Base-by-base conservation (phyloP, 2,329 filamentous ascomycete species). In the Cytospora piceicola region DNA sequence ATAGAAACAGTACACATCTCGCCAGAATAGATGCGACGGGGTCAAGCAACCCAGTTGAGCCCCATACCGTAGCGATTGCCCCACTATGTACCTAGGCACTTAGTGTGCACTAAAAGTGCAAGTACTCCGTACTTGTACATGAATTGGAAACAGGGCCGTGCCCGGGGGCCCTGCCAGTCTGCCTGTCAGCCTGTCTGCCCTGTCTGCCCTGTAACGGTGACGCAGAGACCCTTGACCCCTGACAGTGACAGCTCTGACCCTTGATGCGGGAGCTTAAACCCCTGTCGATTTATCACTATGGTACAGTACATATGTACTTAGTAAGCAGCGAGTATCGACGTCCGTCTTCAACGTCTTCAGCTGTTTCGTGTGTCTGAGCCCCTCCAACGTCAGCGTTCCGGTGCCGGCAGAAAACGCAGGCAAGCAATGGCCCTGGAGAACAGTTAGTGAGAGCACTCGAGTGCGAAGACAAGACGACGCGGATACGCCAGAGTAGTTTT, bases 91-190 rank as follows among this genome's bases (percentile, higher is more conserved):
- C n/a, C 9, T 49, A 49, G 9, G 7, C 9, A 22, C n/a, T n/a
- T 36, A 12, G 34, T 36, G 34, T 36, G 34, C 34, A 36, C 34
- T 36, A 36, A 36, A 36, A 36, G 34, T 36, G 12, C 34, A 36
- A 36, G 14, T 36, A 36, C 14, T 14, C 3, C 11, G 34, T 36
- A 36, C 34, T n/a, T 42, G 17, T 49, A 49, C 46, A 22, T 49
- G 46, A 49, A 49, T 49, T 49, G n/a, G 46, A 49, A 49, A 49
- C 46, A 49, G 46, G 42, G 42, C 42, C 42, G 42, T 46, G 42
- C 42, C 42, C n/a, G 12, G 12, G n/a, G n/a, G n/a, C n/a, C n/a
- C n/a, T 36, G 34, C 39, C 14, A n/a, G n/a, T n/a, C n/a, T n/a
- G n/a, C n/a, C n/a, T n/a, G n/a, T n/a, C n/a, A n/a, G n/a, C n/a